Conservation (phyloP, 2,329 filamentous ascomycete species). For the Colletotrichum destructivum region DNA sequence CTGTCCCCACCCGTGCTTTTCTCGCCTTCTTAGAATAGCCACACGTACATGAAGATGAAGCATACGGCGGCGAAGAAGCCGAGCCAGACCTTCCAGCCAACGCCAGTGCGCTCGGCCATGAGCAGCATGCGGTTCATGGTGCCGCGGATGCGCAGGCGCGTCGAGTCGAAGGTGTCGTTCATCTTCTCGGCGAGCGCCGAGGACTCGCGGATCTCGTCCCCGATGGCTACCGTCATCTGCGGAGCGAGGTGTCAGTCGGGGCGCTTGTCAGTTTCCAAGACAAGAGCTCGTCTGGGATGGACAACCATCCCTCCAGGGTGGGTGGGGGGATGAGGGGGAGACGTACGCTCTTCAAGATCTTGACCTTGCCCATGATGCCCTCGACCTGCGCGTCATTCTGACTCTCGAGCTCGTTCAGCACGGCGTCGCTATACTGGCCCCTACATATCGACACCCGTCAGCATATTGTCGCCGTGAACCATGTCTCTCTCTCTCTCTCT, state of each 20-base stretch:
- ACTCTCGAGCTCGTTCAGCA: slow-evolving; percentile 93
- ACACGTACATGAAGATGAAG: slow-evolving; percentile 91
- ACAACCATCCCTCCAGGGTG: no score
- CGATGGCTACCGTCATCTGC: slow-evolving; percentile 92
- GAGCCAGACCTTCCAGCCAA: slow-evolving; percentile 96
- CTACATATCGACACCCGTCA: slow-evolving; percentile 55
- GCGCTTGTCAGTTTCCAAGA: neutral
- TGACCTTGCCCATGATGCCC: slow-evolving; percentile 92
- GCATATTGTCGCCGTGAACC: neutral
- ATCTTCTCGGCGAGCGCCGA: slow-evolving; percentile 92
- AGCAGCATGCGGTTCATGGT: slow-evolving; percentile 98
- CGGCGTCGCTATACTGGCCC: slow-evolving; percentile 93
- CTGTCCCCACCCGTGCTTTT: no score
- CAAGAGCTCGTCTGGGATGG: neutral
- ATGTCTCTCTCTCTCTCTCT: neutral
- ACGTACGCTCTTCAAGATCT: slow-evolving; percentile 88
- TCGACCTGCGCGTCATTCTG: slow-evolving; percentile 94
- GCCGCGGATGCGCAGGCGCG: slow-evolving; percentile 83
- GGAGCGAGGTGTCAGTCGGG: slow-evolving; percentile 34
- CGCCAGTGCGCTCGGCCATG: slow-evolving; percentile 95
- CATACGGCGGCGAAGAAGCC: slow-evolving; percentile 88
- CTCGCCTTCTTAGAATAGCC: slow-evolving; percentile 77
- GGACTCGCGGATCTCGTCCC: slow-evolving; percentile 93
- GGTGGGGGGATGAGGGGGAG: slow-evolving; percentile 25
- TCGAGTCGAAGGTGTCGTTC: slow-evolving; percentile 94